Conservation (phyloP, 1,284 basidiomycete genomes). For the Malassezia equina region DNA sequence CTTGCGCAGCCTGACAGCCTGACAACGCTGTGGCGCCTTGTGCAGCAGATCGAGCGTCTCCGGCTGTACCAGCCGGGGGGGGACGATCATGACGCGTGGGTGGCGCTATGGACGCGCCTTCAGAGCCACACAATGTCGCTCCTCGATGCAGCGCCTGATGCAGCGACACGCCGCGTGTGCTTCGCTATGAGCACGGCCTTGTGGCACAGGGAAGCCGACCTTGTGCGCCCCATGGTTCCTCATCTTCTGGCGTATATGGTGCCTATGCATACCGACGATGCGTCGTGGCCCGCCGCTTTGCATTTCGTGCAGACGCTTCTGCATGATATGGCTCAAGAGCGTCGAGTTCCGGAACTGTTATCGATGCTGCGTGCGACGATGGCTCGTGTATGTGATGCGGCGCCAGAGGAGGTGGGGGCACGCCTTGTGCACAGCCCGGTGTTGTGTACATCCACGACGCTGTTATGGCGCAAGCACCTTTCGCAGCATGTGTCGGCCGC, state of each 20-base stretch:
- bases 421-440: slow-evolving; percentile 1
- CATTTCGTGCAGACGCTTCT: neutral
- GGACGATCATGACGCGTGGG: slow-evolving; percentile 20
- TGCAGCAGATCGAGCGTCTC: slow-evolving; percentile 14
- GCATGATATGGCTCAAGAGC: neutral
- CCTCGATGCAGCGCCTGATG: neutral
- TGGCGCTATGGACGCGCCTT: slow-evolving; percentile 13
- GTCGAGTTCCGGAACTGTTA: neutral
- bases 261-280: neutral
- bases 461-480: neutral
- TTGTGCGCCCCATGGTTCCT: neutral
- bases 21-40: slow-evolving; percentile 2
- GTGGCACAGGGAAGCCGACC: slow-evolving; percentile 2
- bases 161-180: neutral
- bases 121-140: neutral
- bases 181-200: slow-evolving; percentile 1
- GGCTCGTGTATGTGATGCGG: neutral
- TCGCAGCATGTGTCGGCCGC: neutral
- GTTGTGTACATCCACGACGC: neutral
- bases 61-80: slow-evolving; percentile 13
- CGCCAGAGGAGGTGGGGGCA: neutral
- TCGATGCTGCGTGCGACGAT: neutral
- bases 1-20: neutral
- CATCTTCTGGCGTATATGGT: neutral
- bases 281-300: neutral